Evolutionary conservation across 2,329 filamentous ascomycete genomes (phyloP).

Genomic region (Phyllosticta citriasiana): DNA sequence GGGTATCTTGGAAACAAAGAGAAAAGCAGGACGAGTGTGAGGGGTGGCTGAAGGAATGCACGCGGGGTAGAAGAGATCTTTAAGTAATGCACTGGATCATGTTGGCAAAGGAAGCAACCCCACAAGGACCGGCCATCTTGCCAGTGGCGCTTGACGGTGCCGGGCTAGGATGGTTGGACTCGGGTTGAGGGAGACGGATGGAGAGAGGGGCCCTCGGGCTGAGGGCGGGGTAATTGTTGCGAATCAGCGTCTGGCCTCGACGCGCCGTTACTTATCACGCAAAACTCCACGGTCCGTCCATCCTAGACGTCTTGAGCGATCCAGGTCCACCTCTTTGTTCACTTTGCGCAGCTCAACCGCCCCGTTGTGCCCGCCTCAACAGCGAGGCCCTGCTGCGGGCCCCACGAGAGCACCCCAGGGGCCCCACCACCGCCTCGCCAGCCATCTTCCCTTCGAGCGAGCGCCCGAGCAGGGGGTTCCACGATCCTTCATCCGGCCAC

Average conservation of each 20-base stretch:
- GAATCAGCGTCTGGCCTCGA: background rate
- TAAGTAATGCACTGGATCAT: background rate
- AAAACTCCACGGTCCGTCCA: background rate
- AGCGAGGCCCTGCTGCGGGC: background rate
- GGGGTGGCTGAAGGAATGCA: background rate
- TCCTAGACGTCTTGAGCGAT: background rate
- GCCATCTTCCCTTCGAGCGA: slow-evolving; percentile 31
- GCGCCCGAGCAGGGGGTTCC: slow-evolving; percentile 9
- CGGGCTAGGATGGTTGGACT: background rate
- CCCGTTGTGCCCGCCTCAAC: background rate
- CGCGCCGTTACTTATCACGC: background rate
- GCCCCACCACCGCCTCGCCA: background rate
- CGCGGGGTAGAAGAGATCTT: slow-evolving; percentile 1
- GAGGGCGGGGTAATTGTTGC: background rate
- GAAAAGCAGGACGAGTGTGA: background rate
- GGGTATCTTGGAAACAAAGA: slow-evolving; percentile 18
- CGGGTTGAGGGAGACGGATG: background rate
- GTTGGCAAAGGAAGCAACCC: background rate
- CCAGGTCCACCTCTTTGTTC: background rate
- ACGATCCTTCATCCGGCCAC: background rate
- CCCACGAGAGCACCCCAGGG: background rate
- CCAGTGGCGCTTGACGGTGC: background rate
- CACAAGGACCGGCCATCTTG: background rate
- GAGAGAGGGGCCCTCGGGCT: background rate
- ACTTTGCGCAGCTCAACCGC: background rate